Evolutionary conservation across 495 filamentous ascomycete species (phyloP).

Genomic region (Hypomontagnella monticulosa): DNA sequence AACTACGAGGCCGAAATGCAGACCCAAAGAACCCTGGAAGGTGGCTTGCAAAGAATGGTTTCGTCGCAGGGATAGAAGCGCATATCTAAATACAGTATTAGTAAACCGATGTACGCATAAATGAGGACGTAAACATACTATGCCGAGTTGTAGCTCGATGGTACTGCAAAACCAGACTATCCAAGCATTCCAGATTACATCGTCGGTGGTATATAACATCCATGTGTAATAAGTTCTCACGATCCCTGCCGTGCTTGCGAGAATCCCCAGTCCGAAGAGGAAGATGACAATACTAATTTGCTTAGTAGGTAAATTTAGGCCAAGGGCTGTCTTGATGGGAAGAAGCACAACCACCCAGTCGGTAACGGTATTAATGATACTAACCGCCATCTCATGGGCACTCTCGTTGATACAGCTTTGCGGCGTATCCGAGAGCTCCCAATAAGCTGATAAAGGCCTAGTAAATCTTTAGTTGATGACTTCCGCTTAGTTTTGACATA

Average conservation of each 20-base stretch:
- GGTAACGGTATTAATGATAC: conserved; percentile 67
- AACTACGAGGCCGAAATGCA: conserved; percentile 11
- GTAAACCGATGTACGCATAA: not conserved
- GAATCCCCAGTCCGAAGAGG: conserved; percentile 66
- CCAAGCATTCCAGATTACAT: conserved; percentile 65
- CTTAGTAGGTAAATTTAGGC: conserved; percentile 61
- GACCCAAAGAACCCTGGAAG: conserved; percentile 24
- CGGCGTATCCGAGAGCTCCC: conserved; percentile 53
- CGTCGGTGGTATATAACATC: conserved; percentile 45
- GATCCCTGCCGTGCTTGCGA: conserved; percentile 67
- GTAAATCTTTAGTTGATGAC: conserved; percentile 4
- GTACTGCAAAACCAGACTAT: conserved; percentile 61
- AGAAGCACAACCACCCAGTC: conserved; percentile 67
- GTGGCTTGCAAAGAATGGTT: conserved; percentile 56
- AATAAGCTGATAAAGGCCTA: conserved; percentile 65
- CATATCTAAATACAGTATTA: conserved; percentile 54
- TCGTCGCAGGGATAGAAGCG: conserved; percentile 64
- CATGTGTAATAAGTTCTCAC: conserved; percentile 60
- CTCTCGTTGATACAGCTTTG: conserved; percentile 62
- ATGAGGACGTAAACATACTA: conserved; percentile 55
- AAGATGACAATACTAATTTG: conserved; percentile 66
- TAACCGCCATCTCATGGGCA: conserved; percentile 60
- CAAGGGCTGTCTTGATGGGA: conserved; percentile 68
- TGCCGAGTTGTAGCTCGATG: conserved; percentile 67
- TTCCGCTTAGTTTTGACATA: not conserved